A percentile compares a stretch with the other conserved stretches of the same genome.
Evolutionary conservation across 169 alveolate species (phyloP).

Genomic region (Cryptosporidium ryanae): DNA sequence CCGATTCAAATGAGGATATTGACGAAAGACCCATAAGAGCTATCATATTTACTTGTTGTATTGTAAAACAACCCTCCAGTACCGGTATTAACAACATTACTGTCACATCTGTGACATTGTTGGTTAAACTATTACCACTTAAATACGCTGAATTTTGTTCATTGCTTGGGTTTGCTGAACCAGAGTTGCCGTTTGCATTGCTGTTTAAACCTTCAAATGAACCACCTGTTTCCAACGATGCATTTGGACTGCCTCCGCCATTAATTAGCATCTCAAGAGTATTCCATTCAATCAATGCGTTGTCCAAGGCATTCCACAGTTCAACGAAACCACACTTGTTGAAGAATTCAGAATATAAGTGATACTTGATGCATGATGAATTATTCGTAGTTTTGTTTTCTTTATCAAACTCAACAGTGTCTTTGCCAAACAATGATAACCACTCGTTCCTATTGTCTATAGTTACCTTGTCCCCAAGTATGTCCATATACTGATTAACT

Average conservation of each 20-base stretch:
- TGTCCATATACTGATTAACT: slow-evolving; percentile 62
- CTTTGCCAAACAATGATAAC: neutral
- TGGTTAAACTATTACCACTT: neutral
- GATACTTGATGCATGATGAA: slow-evolving; percentile 7
- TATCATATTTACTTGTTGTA: slow-evolving; percentile 45
- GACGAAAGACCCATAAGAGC: slow-evolving; percentile 57
- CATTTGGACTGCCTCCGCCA: neutral
- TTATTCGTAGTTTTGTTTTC: neutral
- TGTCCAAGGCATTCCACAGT: slow-evolving; percentile 38
- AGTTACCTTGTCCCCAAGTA: slow-evolving; percentile 39
- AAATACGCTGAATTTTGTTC: neutral
- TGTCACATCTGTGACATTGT: neutral
- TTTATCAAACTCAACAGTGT: too few relatives aligned
- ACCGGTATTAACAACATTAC: slow-evolving; percentile 55
- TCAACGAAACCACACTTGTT: slow-evolving; percentile 56
- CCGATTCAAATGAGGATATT: slow-evolving; percentile 51
- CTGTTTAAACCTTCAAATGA: too few relatives aligned
- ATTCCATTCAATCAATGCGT: slow-evolving; percentile 58
- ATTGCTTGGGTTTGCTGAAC: neutral
- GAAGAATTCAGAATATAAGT: slow-evolving; percentile 61
- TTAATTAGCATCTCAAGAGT: slow-evolving; percentile 6
- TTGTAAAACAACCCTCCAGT: slow-evolving; percentile 59
- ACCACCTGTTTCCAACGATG: too few relatives aligned
- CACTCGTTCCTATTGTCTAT: slow-evolving; percentile 11
- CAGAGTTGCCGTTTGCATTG: neutral